Conservation (phyloP, 345 rosid genomes). For the Aethionema arabicum region DNA sequence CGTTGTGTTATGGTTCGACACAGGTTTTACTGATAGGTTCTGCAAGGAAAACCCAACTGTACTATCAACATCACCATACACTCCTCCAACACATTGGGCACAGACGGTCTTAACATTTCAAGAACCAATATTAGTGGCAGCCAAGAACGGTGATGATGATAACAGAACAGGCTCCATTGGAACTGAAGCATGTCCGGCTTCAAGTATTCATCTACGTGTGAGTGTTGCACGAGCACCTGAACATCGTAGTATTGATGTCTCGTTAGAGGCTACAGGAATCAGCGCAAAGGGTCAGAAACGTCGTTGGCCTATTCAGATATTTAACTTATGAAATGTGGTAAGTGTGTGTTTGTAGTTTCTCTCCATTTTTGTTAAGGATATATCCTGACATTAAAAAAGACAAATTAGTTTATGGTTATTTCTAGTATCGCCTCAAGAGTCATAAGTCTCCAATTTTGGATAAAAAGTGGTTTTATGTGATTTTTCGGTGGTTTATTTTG, state of each 20-base stretch:
- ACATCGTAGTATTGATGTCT: constrained; percentile 85
- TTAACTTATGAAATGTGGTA: constrained; percentile 46
- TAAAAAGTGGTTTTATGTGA: too few relatives aligned
- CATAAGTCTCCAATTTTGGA: too few relatives aligned
- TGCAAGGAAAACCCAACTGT: constrained; percentile 79
- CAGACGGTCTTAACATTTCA: constrained; percentile 81
- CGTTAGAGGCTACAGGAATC: constrained; percentile 63
- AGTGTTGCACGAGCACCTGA: constrained; percentile 76
- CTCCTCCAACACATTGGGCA: constrained; percentile 86
- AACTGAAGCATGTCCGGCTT: constrained; percentile 56
- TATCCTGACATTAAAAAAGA: too few relatives aligned
- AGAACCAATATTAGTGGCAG: constrained; percentile 75
- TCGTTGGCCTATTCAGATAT: constrained; percentile 75
- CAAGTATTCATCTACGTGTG: constrained; percentile 59
- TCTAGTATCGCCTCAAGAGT: too few relatives aligned
- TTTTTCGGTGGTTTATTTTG: too few relatives aligned
- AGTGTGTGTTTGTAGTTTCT: constrained; percentile 22
- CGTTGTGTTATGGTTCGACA: constrained; percentile 84
- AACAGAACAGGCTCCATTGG: constrained; percentile 50
- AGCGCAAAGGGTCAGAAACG: constrained; percentile 52
- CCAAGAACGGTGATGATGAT: constrained; percentile 32
- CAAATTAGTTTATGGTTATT: too few relatives aligned
- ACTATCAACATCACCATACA: constrained; percentile 81
- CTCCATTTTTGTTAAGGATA: background rate
- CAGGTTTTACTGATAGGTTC: constrained; percentile 81